Evolutionary conservation across 2,329 filamentous ascomycete genomes (phyloP).

Genomic region (Sporothrix dimorphospora): DNA sequence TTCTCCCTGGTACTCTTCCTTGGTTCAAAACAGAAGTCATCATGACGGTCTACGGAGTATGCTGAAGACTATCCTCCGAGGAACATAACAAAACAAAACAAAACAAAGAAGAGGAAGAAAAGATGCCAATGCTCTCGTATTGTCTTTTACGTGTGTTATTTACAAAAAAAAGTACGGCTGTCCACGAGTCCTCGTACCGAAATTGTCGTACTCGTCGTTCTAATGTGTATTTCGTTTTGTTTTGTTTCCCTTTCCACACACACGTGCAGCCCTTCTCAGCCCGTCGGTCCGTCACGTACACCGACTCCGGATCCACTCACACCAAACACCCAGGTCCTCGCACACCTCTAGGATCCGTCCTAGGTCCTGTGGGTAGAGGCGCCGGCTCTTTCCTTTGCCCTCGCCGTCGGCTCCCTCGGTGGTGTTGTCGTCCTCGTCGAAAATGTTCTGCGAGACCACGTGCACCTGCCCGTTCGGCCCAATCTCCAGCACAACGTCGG

Average conservation of each 20-base stretch:
- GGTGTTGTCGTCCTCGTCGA: constrained; percentile 38
- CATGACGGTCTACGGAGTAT: background rate
- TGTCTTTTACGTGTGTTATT: background rate
- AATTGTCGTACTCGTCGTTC: background rate
- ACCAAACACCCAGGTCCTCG: constrained; percentile 58
- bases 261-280: background rate
- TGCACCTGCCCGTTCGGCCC: constrained; percentile 62
- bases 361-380: constrained; percentile 48
- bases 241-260: background rate
- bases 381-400: constrained; percentile 42
- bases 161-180: background rate
- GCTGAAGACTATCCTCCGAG: background rate
- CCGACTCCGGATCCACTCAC: constrained; percentile 53
- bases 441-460: constrained; percentile 61
- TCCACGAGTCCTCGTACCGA: background rate
- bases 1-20: background rate
- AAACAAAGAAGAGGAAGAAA: background rate
- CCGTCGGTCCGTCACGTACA: constrained; percentile 34
- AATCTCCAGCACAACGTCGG: constrained; percentile 61
- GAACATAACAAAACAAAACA: background rate
- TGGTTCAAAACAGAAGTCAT: background rate
- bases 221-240: background rate
- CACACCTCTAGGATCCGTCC: constrained; percentile 52
- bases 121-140: background rate
- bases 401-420: constrained; percentile 17